Evolutionary conservation across 2,329 filamentous ascomycete species (phyloP), one percentile per base, ranked within the genome.

Genomic region (Nannizzia gypsea): DNA sequence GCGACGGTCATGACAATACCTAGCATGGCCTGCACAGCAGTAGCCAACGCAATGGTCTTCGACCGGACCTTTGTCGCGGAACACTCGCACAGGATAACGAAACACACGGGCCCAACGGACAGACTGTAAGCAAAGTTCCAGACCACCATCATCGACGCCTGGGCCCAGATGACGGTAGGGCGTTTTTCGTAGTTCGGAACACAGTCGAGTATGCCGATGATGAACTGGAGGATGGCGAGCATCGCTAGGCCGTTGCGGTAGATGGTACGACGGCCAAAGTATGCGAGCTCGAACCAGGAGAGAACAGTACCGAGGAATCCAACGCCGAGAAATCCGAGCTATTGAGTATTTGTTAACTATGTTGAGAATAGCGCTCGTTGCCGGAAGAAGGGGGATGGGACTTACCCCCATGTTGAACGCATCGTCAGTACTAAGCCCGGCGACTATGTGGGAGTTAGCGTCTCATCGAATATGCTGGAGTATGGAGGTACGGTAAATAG

Each of bases 11-110:
- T 73, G 13, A 71, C 67, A 17, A 76, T 71, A 2, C 73, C 74
- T 59, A 74, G 70, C 1, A 74, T 59, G 1, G 72, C 67, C 62
- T 77, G 73, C 0, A 70, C 71, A 1, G 71, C 71, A 0, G 72
- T 75, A 6, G 74, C 72, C 17, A 77, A 65, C 31, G 69, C 68
- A 59, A 68, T 78, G n/a, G 78, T 81, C 50, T 76, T 76, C 61
- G 76, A 76, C 0, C 75, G 70, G 1, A 78, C 67, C 1, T 65
- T 65, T 2, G 77, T 70, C 0, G 74, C 76, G 0, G 70, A 74
- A n/a, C 67, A 78, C 65, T 79, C 78, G 3, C 76, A 76, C 1
- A 77, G 72, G 46, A 78, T 71, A 36, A 75, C 74, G 36, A 80
- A 81, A 46, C 71, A 71, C 50, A 76, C 67, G 6, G 73, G 70